These are phyloP conservation scores for Lizanozyma gosingica DNA, from an alignment of 1,139 yeast species.

Conservation along the genomic window DNA sequence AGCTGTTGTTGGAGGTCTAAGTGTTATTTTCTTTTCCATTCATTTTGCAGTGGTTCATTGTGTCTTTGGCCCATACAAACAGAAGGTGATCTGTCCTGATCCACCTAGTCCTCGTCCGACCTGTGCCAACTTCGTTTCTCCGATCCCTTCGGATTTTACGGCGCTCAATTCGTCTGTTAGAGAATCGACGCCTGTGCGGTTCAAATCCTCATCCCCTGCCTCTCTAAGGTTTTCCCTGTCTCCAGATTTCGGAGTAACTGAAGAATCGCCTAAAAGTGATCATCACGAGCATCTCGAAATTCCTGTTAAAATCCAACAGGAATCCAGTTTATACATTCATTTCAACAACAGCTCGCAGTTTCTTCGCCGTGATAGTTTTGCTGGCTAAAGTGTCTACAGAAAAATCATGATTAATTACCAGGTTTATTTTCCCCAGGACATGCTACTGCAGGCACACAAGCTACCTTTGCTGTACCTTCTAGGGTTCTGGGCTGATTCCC, in stretches of 20 bases:
- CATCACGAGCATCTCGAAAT: too few relatives aligned
- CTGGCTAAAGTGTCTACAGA: conserved; percentile 8
- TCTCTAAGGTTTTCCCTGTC: too few relatives aligned
- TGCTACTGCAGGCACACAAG: conserved; percentile 9
- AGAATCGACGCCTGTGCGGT: background rate
- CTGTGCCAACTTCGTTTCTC: conserved; percentile 1
- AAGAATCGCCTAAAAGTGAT: background rate
- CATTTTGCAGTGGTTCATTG: background rate
- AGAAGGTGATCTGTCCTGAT: background rate
- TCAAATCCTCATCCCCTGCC: background rate
- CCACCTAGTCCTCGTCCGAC: background rate
- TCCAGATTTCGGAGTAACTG: too few relatives aligned
- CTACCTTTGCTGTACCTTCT: background rate
- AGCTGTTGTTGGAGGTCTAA: background rate
- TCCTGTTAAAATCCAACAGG: too few relatives aligned
- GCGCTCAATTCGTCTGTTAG: background rate
- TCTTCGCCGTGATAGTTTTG: conserved; percentile 33
- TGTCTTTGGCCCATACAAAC: background rate
- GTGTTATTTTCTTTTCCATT: background rate
- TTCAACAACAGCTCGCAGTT: conserved; percentile 36
- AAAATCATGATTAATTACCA: conserved; percentile 18
- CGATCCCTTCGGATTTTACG: too few relatives aligned
- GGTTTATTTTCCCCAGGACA: conserved; percentile 29
- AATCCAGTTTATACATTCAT: conserved; percentile 4
- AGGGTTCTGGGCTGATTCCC: background rate